Conservation (phyloP, 1,284 basidiomycete genomes). For the Lentinula novae-zelandiae region DNA sequence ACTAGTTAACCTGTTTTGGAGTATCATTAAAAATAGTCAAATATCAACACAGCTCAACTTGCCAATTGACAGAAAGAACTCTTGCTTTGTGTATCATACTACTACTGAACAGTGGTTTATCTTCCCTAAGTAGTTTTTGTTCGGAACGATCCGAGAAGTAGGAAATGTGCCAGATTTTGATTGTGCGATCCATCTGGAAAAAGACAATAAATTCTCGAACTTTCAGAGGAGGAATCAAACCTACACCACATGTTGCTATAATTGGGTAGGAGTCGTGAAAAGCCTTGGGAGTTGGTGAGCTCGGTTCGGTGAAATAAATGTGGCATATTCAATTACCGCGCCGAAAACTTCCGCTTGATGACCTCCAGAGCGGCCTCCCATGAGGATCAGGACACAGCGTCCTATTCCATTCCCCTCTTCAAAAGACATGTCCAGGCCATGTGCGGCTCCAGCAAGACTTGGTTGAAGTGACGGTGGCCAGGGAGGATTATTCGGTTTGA, state of each 20-base stretch:
- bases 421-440: conserved; percentile 59
- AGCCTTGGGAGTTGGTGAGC: conserved; percentile 34
- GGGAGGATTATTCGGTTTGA: conserved; percentile 44
- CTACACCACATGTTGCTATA: conserved; percentile 71
- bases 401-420: conserved; percentile 57
- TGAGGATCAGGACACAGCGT: conserved; percentile 58
- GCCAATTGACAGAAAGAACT: conserved; percentile 64
- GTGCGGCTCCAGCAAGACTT: conserved; percentile 63
- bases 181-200: conserved; percentile 58
- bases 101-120: conserved; percentile 68
- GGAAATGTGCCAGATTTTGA: conserved; percentile 67
- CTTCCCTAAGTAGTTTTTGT: conserved; percentile 49
- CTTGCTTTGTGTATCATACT: conserved; percentile 61
- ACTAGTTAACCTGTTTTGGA: conserved; percentile 46
- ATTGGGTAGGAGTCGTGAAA: conserved; percentile 61
- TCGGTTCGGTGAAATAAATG: neutral
- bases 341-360: conserved; percentile 63
- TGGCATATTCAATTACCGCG: conserved; percentile 38
- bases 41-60: conserved; percentile 5
- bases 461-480: conserved; percentile 51
- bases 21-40: neutral
- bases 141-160: conserved; percentile 23
- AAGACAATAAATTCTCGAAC: conserved; percentile 8
- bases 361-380: conserved; percentile 67
- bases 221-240: conserved; percentile 17